phyloP scores from a whole-genome alignment of 768 basidiomycete genomes.

The Boletus rubroflammeus region DNA sequence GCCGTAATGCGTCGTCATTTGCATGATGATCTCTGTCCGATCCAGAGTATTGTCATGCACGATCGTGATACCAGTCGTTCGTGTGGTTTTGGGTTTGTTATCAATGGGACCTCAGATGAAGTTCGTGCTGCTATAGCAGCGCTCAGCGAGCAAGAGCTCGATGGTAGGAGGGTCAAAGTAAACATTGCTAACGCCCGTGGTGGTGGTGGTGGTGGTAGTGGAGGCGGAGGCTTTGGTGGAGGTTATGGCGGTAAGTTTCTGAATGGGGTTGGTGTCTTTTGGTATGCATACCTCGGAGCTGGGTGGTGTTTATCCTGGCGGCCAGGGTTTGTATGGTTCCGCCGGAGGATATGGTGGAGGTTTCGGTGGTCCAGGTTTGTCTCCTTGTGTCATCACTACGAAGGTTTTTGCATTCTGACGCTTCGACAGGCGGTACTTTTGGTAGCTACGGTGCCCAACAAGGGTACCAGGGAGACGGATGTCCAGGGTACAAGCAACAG shows the following conservation, averaged over 20 bases:
- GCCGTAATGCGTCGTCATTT: neutral
- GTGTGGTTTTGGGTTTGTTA: conserved; percentile 96
- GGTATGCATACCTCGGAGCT: conserved; percentile 16
- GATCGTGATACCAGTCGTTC: conserved; percentile 97
- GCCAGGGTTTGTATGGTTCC: conserved; percentile 23
- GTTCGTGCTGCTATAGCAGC: conserved; percentile 72
- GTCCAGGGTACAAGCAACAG: conserved; percentile 27
- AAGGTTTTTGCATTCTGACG: neutral
- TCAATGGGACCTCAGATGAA: conserved; percentile 56
- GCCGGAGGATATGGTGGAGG: conserved; percentile 25
- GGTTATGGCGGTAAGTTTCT: conserved; percentile 21
- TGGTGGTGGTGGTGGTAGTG: conserved; percentile 55
- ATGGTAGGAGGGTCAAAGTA: conserved; percentile 86
- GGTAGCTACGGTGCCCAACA: conserved; percentile 17
- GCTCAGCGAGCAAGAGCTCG: conserved; percentile 89
- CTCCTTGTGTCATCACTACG: neutral
- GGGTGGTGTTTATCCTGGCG: conserved; percentile 30
- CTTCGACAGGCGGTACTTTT: conserved; percentile 2
- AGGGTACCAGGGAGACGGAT: conserved; percentile 23
- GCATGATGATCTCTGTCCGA: conserved; percentile 33
- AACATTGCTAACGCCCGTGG: conserved; percentile 80
- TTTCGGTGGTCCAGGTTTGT: conserved; percentile 13
- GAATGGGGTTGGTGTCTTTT: neutral
- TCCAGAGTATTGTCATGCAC: conserved; percentile 95
- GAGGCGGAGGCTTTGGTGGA: conserved; percentile 29